A percentile compares a stretch with the other conserved stretches of the same genome.
Evolutionary conservation across 2,329 filamentous ascomycete genomes (phyloP).

Genomic region (Cryphonectria carpinicola): DNA sequence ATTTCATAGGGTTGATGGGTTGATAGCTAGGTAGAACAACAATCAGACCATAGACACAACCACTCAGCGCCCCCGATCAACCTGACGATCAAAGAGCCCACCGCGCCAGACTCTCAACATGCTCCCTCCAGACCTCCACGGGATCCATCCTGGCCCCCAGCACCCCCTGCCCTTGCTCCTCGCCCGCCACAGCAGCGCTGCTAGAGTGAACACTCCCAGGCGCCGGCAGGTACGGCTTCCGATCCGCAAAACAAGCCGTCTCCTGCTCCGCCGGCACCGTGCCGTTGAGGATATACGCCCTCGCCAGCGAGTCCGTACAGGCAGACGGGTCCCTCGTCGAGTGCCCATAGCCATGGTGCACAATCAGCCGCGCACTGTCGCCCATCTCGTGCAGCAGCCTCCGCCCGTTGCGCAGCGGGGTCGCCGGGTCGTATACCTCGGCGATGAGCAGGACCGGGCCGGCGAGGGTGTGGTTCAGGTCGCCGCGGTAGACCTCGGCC

Average conservation of each 20-base stretch:
- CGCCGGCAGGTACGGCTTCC: conserved; percentile 48
- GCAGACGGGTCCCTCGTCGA: conserved; percentile 48
- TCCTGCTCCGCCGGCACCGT: conserved; percentile 45
- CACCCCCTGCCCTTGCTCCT: neutral
- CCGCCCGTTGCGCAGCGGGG: conserved; percentile 52
- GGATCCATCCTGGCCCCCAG: conserved; percentile 8
- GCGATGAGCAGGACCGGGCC: conserved; percentile 52
- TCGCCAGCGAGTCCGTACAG: conserved; percentile 49
- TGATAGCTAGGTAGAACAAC: neutral
- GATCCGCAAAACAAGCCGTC: conserved; percentile 50
- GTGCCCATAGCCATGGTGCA: conserved; percentile 55
- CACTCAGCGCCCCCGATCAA: neutral
- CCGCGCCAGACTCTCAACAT: conserved; percentile 30
- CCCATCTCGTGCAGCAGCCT: conserved; percentile 51
- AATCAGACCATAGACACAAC: neutral
- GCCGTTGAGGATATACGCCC: conserved; percentile 46
- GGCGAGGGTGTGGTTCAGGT: conserved; percentile 47
- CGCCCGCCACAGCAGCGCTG: neutral
- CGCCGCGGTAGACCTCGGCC: conserved; percentile 52
- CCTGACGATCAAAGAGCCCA: conserved; percentile 19
- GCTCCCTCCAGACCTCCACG: conserved; percentile 33
- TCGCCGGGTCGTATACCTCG: conserved; percentile 55
- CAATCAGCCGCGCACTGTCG: conserved; percentile 50
- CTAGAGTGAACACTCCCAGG: neutral
- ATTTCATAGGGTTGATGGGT: neutral